Evolutionary conservation across 2,329 filamentous ascomycete species (phyloP).

Genomic region (Zymoseptoria pseudotritici): DNA sequence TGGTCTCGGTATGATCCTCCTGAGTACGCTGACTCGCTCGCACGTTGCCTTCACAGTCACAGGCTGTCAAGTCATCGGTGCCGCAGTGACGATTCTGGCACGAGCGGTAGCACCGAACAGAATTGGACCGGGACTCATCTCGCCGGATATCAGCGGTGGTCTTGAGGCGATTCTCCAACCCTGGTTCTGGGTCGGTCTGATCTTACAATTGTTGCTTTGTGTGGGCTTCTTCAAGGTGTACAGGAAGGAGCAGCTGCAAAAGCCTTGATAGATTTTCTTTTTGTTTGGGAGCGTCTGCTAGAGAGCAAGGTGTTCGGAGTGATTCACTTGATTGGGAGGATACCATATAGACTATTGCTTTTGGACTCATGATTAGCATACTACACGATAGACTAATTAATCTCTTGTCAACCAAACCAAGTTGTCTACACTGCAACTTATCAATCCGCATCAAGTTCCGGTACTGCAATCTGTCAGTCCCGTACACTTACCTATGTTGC

Average conservation of each 20-base stretch:
- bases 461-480: no score
- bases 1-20: constrained; percentile 58
- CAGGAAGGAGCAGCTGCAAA: constrained; percentile 20
- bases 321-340: background rate
- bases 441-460: no score
- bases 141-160: constrained; percentile 51
- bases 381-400: background rate
- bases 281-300: background rate
- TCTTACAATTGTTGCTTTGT: constrained; percentile 15
- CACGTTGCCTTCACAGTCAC: constrained; percentile 56
- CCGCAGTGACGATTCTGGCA: constrained; percentile 52
- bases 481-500: no score
- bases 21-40: constrained; percentile 53
- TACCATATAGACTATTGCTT: background rate
- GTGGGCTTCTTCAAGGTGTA: constrained; percentile 21
- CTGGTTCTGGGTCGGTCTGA: constrained; percentile 20
- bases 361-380: background rate
- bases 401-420: background rate
- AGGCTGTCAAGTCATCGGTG: constrained; percentile 54
- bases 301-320: background rate
- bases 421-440: no score
- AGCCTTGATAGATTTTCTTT: constrained; percentile 9
- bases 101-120: constrained; percentile 52
- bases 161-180: constrained; percentile 24
- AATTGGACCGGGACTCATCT: constrained; percentile 53